Evolutionary conservation across 2,329 filamentous ascomycete genomes (phyloP), one percentile per base, ranked within the genome.

Genomic region (Calonectria hawksworthii): DNA sequence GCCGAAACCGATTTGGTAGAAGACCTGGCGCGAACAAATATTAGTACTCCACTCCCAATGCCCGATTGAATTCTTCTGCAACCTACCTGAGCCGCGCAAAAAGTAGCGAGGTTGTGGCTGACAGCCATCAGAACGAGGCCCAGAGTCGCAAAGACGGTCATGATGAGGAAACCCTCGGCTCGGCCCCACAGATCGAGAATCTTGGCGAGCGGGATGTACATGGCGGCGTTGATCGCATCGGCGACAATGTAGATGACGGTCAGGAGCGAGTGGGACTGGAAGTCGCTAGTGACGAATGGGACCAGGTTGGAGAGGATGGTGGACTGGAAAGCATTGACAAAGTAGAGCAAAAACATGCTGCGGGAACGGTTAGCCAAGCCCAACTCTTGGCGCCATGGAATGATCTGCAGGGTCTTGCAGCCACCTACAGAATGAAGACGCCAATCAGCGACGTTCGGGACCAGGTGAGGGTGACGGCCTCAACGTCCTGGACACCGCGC

Each of bases 131-230:
- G 86, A 26, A 92, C 87, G 70, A 93, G 86, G 14, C 86, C 86
- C 70, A 87, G 21, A 3, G 88, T 86, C 63, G 87, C 86, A 23
- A 90, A 85, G 11, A 82, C 73, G 1, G 89, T 85, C 83, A 91
- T 90, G 63, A 90, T 76, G 32, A 89, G 84, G 79, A 91, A 91
- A 6, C 91, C 91, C 77, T 92, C 88, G 26, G 91, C 88, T 65
- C 92, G 89, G 66, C 91, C 92, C 85, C 90, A 93, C 32, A 93
- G 84, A 83, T 93, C 90, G 50, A 93, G 86, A 21, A 92, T 84
- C 81, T 93, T 93, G 36, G 92, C 80, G 81, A 92, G 86, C 2
- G 91, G 90, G 8, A 93, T 89, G 78, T 92, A 92, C 30, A 90
- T 86, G 3, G 92, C 89, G 52, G 91, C 92, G 77, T 86, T 83